These are phyloP conservation scores for Areca catechu DNA, from an alignment of 176 grass and related monocot species.

Conservation along the genomic window DNA sequence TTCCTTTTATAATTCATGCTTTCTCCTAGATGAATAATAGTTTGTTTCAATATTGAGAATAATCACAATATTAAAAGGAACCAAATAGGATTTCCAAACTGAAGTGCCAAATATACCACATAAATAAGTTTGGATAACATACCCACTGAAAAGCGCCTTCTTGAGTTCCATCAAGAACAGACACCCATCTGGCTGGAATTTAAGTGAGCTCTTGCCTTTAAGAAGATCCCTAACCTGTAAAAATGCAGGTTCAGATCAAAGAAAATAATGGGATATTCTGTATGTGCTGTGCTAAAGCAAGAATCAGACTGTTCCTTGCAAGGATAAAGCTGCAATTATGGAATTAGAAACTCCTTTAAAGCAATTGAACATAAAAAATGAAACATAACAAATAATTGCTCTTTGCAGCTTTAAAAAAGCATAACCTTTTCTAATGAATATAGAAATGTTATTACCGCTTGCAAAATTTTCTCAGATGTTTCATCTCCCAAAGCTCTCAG, in stretches of 20 bases:
- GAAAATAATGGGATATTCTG: neutral
- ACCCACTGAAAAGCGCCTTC: slow-evolving; percentile 98
- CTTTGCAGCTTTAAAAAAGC: no score
- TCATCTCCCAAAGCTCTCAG: slow-evolving; percentile 79
- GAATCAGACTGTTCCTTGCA: no score
- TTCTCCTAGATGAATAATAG: no score
- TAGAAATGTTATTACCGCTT: slow-evolving; percentile 56
- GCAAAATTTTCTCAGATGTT: slow-evolving; percentile 88
- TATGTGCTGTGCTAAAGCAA: no score
- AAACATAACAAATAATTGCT: no score
- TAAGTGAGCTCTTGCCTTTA: slow-evolving; percentile 75
- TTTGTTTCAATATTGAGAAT: neutral
- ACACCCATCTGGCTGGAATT: slow-evolving; percentile 82
- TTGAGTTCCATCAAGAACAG: slow-evolving; percentile 89
- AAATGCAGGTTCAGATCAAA: slow-evolving; percentile 18
- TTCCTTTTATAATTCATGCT: no score
- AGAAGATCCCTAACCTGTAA: slow-evolving; percentile 85
- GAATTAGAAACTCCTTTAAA: no score
- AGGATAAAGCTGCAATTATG: no score
- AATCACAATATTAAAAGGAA: neutral
- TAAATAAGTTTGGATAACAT: neutral
- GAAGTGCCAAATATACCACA: neutral
- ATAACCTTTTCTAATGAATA: neutral
- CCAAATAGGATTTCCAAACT: neutral
- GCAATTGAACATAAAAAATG: no score